Conservation (phyloP, 2,329 filamentous ascomycete species). For the Nectriaceae sp. region DNA sequence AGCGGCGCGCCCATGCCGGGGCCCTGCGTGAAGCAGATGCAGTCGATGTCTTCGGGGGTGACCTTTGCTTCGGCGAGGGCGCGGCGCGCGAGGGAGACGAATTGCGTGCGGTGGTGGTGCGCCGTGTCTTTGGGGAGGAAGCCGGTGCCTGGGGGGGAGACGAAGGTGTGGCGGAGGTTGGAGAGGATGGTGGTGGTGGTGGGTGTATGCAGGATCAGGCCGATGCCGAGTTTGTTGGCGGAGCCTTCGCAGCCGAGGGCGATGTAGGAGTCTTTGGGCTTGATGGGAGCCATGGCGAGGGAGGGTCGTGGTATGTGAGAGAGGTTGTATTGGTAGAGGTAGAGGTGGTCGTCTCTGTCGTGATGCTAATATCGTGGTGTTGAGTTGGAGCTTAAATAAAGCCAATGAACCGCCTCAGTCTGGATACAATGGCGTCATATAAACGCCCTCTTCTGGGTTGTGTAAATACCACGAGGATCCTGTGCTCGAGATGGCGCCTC, state of each 20-base stretch:
- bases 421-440: no score
- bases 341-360: neutral
- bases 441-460: no score
- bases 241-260: slow-evolving; percentile 78
- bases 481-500: no score
- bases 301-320: neutral
- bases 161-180: slow-evolving; percentile 93
- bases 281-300: slow-evolving; percentile 9
- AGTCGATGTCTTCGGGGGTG: slow-evolving; percentile 72
- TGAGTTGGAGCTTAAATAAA: no score
- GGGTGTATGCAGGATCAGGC: slow-evolving; percentile 78
- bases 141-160: slow-evolving; percentile 86
- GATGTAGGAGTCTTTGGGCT: slow-evolving; percentile 44
- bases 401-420: no score
- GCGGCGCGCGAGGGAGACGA: slow-evolving; percentile 77
- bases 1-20: slow-evolving; percentile 96
- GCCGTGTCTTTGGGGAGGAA: slow-evolving; percentile 98
- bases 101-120: slow-evolving; percentile 84
- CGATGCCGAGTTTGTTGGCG: slow-evolving; percentile 96
- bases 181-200: slow-evolving; percentile 69
- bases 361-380: neutral
- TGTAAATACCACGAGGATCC: no score
- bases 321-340: neutral
- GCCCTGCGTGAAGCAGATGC: slow-evolving; percentile 93
- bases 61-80: slow-evolving; percentile 70